Percentiles rank a stretch among this genome's conserved stretches.
Evolutionary conservation across 140 eudicot species (phyloP).

Genomic region (Cichorium intybus): DNA sequence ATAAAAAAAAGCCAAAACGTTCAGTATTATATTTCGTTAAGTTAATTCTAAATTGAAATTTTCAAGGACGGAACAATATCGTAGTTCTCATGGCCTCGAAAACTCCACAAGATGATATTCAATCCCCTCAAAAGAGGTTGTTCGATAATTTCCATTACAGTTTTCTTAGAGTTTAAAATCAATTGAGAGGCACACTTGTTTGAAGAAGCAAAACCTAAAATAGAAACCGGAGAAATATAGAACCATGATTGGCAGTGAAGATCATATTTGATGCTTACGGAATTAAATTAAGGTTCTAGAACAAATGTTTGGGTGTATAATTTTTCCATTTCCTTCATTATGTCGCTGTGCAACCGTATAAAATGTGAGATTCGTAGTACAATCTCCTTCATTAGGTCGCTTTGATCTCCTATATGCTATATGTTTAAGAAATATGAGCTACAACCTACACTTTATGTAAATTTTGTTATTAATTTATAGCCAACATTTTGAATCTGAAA

Average conservation of each 20-base stretch:
- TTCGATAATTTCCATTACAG: conserved; percentile 60
- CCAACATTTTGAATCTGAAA: not conserved
- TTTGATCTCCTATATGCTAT: not conserved
- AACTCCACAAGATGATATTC: conserved; percentile 82
- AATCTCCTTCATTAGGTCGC: no score
- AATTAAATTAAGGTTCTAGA: no score
- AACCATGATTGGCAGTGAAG: no score
- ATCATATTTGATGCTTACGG: no score
- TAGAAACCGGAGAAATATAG: no score
- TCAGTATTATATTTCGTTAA: no score
- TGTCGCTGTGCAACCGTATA: no score
- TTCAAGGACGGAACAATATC: conserved; percentile 13
- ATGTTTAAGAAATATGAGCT: not conserved
- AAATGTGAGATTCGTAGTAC: no score
- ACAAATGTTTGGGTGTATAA: no score
- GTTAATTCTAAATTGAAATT: not conserved
- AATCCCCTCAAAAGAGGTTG: conserved; percentile 68
- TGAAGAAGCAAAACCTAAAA: no score
- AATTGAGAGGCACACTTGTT: no score
- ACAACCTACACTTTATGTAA: not conserved
- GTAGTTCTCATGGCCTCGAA: conserved; percentile 82
- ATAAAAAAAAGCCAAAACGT: not conserved
- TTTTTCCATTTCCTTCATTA: no score
- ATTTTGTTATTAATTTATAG: not conserved
- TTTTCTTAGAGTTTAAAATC: conserved; percentile 62